A percentile compares a stretch with the other conserved stretches of the same genome.
These are phyloP conservation scores for Backusella circina DNA, from an alignment of 192 early-diverging fungal genomes.

Conservation along the genomic window DNA sequence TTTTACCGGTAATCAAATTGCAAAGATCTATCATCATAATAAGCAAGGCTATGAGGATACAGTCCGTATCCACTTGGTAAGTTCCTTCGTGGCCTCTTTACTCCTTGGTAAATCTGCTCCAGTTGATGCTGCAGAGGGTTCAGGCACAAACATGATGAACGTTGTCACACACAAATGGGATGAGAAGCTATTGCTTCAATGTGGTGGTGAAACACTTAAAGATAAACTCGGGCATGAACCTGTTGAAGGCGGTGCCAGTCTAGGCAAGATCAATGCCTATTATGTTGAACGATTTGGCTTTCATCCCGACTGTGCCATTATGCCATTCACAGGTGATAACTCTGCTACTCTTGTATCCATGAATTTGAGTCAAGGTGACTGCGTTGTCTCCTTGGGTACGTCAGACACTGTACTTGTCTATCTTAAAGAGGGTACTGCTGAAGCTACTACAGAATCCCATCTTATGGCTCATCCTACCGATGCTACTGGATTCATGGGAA, in stretches of 20 bases:
- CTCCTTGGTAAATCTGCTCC: slow-evolving; percentile 52
- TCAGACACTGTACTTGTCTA: slow-evolving; percentile 73
- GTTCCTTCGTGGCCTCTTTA: slow-evolving; percentile 67
- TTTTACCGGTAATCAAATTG: slow-evolving; percentile 74
- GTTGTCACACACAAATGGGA: slow-evolving; percentile 57
- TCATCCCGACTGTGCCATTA: slow-evolving; percentile 46
- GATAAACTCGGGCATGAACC: slow-evolving; percentile 45
- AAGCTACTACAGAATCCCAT: slow-evolving; percentile 29
- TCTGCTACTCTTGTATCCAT: slow-evolving; percentile 63
- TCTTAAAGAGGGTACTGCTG: slow-evolving; percentile 33
- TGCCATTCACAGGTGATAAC: slow-evolving; percentile 81
- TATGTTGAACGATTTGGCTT: slow-evolving; percentile 68
- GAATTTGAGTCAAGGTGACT: slow-evolving; percentile 46
- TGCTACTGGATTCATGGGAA: slow-evolving; percentile 57
- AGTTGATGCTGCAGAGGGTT: slow-evolving; percentile 72
- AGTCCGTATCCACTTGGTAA: slow-evolving; percentile 67
- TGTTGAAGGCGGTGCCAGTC: slow-evolving; percentile 29
- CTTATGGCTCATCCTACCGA: slow-evolving; percentile 59
- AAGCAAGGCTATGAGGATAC: slow-evolving; percentile 40
- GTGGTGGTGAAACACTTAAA: slow-evolving; percentile 33
- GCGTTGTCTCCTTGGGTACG: slow-evolving; percentile 77
- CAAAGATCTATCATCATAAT: slow-evolving; percentile 48
- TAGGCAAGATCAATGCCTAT: slow-evolving; percentile 58
- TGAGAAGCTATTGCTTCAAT: slow-evolving; percentile 34
- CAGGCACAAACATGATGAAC: slow-evolving; percentile 81